Base-by-base conservation (phyloP, 2,329 filamentous ascomycete genomes). In the Gliomastix tumulicola region DNA sequence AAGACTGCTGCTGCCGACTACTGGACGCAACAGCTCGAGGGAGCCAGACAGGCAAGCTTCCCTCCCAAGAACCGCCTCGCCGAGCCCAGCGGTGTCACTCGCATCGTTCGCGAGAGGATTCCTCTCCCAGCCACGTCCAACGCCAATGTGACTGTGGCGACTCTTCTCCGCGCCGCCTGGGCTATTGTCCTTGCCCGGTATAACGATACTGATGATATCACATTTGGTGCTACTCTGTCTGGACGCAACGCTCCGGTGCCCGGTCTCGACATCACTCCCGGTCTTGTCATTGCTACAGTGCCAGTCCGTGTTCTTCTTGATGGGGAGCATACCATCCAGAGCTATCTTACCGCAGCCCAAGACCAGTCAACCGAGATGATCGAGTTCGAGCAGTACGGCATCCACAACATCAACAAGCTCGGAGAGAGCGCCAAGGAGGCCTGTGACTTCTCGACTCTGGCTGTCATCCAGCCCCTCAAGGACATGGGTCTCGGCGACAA, bases 91-190 rank as follows among this genome's bases (percentile, higher is more conserved):
- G n/a, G n/a, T n/a, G n/a, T n/a, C n/a, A n/a, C n/a, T n/a, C n/a
- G n/a, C n/a, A n/a, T n/a, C n/a, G n/a, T n/a, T n/a, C n/a, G n/a
- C n/a, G n/a, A 32, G 18, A 13, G 12, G 18, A 18, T 13, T 20
- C 15, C 13, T 13, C 15, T 18, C 13, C 18, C 30, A 16, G n/a
- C 15, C 30, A 20, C n/a, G n/a, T n/a, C n/a, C n/a, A 4, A 35
- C 21, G 7, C 15, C 16, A 6, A n/a, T 18, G 36, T 43, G 7
- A 49, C 43, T 9, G 39, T 34, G 3, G 43, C 48, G 6, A 44
- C 46, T 3, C 20, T 51, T 12, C 23, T 55, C 7, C 46, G 48
- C 6, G 49, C 51, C 1, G 53, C 54, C 3, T 57, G 54, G 53
- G 54, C 49, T 1, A 18, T 56, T 18, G 27, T 47, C 7, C 35